phyloP scores from a whole-genome alignment of 73 alveolate genomes.

The Paramecium octaurelia region DNA sequence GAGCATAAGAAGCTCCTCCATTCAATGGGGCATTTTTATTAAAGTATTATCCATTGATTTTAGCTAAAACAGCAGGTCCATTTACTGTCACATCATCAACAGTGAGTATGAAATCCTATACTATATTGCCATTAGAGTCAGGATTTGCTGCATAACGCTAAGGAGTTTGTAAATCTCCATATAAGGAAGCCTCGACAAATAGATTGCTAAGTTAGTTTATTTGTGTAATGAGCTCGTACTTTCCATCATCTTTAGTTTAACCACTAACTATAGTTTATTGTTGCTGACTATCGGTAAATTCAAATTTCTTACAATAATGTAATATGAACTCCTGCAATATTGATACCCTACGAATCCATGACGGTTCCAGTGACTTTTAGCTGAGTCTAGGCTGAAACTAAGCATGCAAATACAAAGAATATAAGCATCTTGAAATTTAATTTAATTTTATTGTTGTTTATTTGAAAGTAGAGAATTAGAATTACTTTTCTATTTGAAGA shows the following conservation, averaged over 20 bases:
- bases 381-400: neutral
- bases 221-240: neutral
- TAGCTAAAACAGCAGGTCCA: constrained; percentile 7
- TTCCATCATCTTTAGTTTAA: neutral
- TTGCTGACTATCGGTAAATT: neutral
- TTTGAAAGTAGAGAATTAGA: neutral
- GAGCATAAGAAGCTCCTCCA: neutral
- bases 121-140: neutral
- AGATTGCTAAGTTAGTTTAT: neutral
- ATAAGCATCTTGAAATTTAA: neutral
- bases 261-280: neutral
- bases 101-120: neutral
- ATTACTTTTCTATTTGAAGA: neutral
- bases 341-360: neutral
- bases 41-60: constrained; percentile 1
- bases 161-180: neutral
- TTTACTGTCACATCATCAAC: constrained; percentile 11
- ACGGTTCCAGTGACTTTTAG: neutral
- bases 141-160: neutral
- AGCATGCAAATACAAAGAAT: neutral
- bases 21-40: neutral
- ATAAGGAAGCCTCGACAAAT: neutral
- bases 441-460: neutral
- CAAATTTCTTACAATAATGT: neutral
- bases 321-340: neutral